Evolutionary conservation across 768 basidiomycete genomes (phyloP).

Genomic region (Amanita phalloides): DNA sequence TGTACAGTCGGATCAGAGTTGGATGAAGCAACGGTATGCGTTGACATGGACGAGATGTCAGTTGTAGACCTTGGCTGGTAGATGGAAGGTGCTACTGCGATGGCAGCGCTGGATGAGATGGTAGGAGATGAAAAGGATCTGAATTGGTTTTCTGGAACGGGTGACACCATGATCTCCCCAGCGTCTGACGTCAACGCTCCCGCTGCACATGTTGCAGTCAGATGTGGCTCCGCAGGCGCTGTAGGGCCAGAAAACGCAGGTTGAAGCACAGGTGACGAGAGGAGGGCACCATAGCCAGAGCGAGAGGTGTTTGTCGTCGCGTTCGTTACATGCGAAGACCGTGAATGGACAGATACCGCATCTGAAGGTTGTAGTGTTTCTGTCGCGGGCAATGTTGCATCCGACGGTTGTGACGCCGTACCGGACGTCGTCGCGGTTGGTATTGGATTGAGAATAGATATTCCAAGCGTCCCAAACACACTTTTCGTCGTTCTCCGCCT

Average conservation of each 20-base stretch:
- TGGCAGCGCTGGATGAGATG: background rate
- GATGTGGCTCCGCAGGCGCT: background rate
- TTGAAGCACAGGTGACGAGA: slow-evolving; percentile 2
- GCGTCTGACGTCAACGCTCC: background rate
- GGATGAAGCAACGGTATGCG: slow-evolving; percentile 17
- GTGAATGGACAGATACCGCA: background rate
- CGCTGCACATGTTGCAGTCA: background rate
- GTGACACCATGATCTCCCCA: background rate
- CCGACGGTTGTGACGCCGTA: slow-evolving; percentile 12
- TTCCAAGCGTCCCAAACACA: slow-evolving; percentile 64
- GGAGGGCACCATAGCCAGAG: background rate
- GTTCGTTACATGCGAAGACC: slow-evolving; percentile 6
- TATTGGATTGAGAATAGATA: slow-evolving; percentile 51
- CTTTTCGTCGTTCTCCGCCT: slow-evolving; percentile 41
- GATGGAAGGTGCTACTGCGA: background rate
- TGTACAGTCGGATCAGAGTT: slow-evolving; percentile 25
- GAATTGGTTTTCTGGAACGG: background rate
- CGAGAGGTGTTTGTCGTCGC: slow-evolving; percentile 1
- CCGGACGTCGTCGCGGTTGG: slow-evolving; percentile 13
- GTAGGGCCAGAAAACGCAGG: background rate
- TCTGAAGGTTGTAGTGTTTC: background rate
- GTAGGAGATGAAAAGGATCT: background rate
- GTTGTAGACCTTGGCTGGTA: background rate
- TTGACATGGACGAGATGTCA: slow-evolving; percentile 9
- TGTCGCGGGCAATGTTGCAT: background rate